Percentiles rank a stretch among this genome's conserved stretches.
These are phyloP conservation scores for Stipa capillata DNA, from an alignment of 176 grass and related monocot genomes.

Conservation along the genomic window DNA sequence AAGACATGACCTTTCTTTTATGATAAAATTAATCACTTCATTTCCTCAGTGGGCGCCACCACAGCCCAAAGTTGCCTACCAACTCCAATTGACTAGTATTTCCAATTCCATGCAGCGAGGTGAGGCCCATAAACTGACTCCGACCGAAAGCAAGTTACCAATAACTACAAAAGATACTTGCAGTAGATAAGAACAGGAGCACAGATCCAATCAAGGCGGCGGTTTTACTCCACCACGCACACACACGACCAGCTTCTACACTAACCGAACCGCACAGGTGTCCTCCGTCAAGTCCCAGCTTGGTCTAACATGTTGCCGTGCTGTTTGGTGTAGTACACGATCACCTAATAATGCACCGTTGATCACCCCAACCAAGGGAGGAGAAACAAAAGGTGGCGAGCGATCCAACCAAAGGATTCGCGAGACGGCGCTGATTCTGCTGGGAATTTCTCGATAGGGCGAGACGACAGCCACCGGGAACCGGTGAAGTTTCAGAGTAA, in stretches of 20 bases:
- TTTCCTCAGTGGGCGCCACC: background rate
- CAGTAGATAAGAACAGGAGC: background rate
- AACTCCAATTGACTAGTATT: conserved; percentile 4
- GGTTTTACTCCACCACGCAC: background rate
- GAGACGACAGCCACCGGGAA: background rate
- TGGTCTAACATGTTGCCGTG: background rate
- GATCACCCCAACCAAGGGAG: background rate
- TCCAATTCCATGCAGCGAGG: background rate
- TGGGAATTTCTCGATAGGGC: background rate
- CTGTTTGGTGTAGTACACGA: background rate
- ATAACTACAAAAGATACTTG: background rate
- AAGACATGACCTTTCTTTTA: background rate
- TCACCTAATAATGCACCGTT: background rate
- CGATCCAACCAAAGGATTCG: background rate
- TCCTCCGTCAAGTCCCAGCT: background rate
- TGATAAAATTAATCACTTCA: background rate
- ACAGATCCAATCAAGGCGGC: background rate
- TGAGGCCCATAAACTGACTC: too few relatives aligned
- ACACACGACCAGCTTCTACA: too few relatives aligned
- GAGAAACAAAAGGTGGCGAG: background rate
- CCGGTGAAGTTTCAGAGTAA: background rate
- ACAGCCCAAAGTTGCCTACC: background rate
- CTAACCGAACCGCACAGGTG: background rate
- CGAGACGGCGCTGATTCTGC: background rate
- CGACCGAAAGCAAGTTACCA: conserved; percentile 2